These are phyloP conservation scores for Penicillium verhagenii DNA, from an alignment of 495 filamentous ascomycete species.

Conservation along the genomic window DNA sequence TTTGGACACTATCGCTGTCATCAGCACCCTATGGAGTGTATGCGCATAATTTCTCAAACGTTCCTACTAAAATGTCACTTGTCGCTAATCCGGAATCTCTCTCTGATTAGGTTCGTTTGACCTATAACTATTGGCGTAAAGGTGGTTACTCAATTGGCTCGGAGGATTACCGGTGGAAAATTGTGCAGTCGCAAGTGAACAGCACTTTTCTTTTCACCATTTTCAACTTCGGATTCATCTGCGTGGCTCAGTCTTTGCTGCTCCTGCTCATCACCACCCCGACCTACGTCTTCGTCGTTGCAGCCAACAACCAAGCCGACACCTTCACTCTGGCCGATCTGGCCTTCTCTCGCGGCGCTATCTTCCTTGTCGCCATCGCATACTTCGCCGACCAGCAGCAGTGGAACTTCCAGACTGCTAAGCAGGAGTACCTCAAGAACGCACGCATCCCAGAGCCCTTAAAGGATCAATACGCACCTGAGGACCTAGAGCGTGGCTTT, in stretches of 20 bases:
- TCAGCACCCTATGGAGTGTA: slow-evolving; percentile 80
- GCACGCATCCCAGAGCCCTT: slow-evolving; percentile 61
- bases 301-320: slow-evolving; percentile 43
- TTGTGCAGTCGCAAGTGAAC: slow-evolving; percentile 51
- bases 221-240: slow-evolving; percentile 87
- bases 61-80: not conserved
- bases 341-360: slow-evolving; percentile 61
- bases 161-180: slow-evolving; percentile 91
- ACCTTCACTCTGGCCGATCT: slow-evolving; percentile 59
- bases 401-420: slow-evolving; percentile 87
- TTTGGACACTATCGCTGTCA: slow-evolving; percentile 69
- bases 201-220: slow-evolving; percentile 66
- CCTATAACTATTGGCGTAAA: slow-evolving; percentile 96
- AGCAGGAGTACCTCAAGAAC: slow-evolving; percentile 66
- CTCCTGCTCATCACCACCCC: slow-evolving; percentile 70
- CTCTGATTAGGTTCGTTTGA: slow-evolving; percentile 67
- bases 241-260: slow-evolving; percentile 73
- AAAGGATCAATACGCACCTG: slow-evolving; percentile 50
- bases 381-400: slow-evolving; percentile 89
- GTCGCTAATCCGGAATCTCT: slow-evolving; percentile 7
- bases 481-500: slow-evolving; percentile 91
- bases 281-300: slow-evolving; percentile 74
- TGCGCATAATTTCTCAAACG: slow-evolving; percentile 24
- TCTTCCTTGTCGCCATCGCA: slow-evolving; percentile 72
- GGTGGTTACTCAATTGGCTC: slow-evolving; percentile 84